Conservation (phyloP, 2,329 filamentous ascomycete species). For the Trichoderma citrinoviride region DNA sequence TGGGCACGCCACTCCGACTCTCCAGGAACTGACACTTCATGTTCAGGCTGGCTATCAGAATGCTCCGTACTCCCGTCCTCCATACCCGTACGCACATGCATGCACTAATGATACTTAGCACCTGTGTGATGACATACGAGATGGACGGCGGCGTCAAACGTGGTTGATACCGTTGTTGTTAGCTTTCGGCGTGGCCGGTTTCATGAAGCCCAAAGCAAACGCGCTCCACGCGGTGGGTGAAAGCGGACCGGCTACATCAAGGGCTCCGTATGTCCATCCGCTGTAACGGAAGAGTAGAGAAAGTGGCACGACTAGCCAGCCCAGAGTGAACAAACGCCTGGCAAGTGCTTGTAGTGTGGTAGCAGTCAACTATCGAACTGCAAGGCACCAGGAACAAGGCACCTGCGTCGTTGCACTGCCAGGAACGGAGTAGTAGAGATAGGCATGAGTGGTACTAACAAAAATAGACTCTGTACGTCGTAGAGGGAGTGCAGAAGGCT, state of each 20-base stretch:
- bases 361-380: not conserved
- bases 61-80: no score
- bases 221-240: not conserved
- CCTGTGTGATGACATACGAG: not conserved
- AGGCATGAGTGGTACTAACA: not conserved
- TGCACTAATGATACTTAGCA: not conserved
- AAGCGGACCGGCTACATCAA: not conserved
- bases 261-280: not conserved
- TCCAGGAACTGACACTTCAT: not conserved
- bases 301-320: not conserved
- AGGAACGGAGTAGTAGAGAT: not conserved
- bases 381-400: conserved; percentile 17
- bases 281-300: not conserved
- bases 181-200: conserved; percentile 16
- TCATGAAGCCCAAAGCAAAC: not conserved
- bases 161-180: not conserved
- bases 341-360: no score
- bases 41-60: not conserved
- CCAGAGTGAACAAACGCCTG: no score
- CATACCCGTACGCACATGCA: not conserved
- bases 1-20: not conserved
- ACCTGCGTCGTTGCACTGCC: not conserved
- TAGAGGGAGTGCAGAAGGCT: not conserved
- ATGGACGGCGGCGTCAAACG: not conserved
- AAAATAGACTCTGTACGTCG: not conserved